Evolutionary conservation across 2,329 filamentous ascomycete genomes (phyloP), one percentile per base, ranked within the genome.

Genomic region (Basipetospora chlamydospora): DNA sequence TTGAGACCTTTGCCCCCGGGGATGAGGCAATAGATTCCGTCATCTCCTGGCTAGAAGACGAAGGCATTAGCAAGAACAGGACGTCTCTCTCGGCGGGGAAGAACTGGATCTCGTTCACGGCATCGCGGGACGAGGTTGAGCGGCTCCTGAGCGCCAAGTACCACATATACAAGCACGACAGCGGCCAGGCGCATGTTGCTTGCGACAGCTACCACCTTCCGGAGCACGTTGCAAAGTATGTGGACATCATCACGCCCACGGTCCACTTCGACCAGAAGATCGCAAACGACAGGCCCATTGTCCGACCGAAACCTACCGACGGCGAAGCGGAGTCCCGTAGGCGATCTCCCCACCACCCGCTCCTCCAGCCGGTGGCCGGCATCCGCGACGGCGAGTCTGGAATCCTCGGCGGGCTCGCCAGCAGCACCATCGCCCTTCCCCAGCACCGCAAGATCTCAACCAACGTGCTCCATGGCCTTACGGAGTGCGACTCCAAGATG

Each of bases 121-220:
- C 22, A 5, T 30, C 28, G 3, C 20, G 28, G 15, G 28, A 32
- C n/a, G 35, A 37, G 28, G 60, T 66, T 5, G 69, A 74, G 49
- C 49, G 51, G 15, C 56, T 75, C 13, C 58, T 75, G 33, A 59
- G 61, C 43, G 63, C 70, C 6, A 55, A 67, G 39, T 73, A 70
- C 44, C 61, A 70, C 43, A 49, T 65, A 29, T 71, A 66, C 45
- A 52, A 60, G 43, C 62, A 69, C 43, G 44, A 46, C 8, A 42
- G 47, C 2, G 41, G 57, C 38, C 42, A 50, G 15, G 42, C 44
- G 13, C 60, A 62, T 41, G 42, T 64, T 28, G 61, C 59, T 4
- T 58, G 59, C 33, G 60, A 63, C 26, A 47, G 50, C 23, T 64
- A 64, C 40, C 53, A 56, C 35, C 42, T 64, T 4, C 61, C 60